phyloP scores from a whole-genome alignment of 2,329 filamentous ascomycete species.

The Calonectria montana region DNA sequence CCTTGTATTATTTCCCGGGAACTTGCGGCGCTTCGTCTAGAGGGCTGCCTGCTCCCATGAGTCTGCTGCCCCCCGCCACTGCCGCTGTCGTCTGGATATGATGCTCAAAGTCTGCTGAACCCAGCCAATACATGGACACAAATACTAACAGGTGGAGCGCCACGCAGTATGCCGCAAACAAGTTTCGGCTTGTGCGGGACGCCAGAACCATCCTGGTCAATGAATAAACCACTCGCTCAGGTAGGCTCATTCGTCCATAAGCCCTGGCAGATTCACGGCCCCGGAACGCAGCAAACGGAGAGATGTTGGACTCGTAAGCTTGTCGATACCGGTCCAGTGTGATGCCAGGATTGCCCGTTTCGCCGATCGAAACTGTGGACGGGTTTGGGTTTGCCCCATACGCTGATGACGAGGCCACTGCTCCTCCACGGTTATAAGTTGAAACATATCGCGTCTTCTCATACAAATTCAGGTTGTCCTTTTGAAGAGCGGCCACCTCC shows the following conservation, averaged over 20 bases:
- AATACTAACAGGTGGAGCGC: constrained; percentile 91
- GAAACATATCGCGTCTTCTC: constrained; percentile 98
- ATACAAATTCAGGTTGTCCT: constrained; percentile 95
- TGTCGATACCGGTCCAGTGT: constrained; percentile 87
- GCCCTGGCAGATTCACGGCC: constrained; percentile 93
- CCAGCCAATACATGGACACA: constrained; percentile 86
- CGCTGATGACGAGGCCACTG: constrained; percentile 71
- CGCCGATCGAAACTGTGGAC: constrained; percentile 72
- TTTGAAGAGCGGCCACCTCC: constrained; percentile 91
- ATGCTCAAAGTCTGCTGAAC: constrained; percentile 74
- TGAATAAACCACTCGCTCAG: constrained; percentile 90
- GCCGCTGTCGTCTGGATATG: constrained; percentile 63
- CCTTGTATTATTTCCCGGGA: constrained; percentile 31
- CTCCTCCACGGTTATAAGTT: constrained; percentile 82
- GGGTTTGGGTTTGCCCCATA: constrained; percentile 80
- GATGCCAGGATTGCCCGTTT: constrained; percentile 68
- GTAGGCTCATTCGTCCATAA: constrained; percentile 91
- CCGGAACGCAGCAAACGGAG: constrained; percentile 94
- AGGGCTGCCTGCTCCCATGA: constrained; percentile 34
- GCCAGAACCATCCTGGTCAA: constrained; percentile 91
- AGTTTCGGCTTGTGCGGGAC: constrained; percentile 88
- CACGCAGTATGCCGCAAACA: constrained; percentile 93
- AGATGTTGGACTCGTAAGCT: constrained; percentile 95
- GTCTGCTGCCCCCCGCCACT: constrained; percentile 42
- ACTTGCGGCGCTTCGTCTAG: constrained; percentile 42